These are phyloP conservation scores for Phialemoniopsis sp. DNA, from an alignment of 2,329 filamentous ascomycete species.

Conservation along the genomic window DNA sequence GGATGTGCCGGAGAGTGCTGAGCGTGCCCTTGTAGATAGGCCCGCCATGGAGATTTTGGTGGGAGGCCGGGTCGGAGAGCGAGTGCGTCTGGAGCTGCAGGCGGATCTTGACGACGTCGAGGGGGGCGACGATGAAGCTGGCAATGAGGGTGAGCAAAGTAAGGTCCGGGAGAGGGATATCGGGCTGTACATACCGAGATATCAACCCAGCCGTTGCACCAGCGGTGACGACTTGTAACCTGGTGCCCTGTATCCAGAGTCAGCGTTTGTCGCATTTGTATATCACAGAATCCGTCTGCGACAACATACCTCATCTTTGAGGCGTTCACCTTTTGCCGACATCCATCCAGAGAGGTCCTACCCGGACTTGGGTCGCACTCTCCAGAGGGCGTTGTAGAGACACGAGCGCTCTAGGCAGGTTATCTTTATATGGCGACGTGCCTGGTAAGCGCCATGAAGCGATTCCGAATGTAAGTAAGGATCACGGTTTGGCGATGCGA, in stretches of 20 bases:
- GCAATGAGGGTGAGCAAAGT: conserved; percentile 4
- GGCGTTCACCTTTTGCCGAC: conserved; percentile 37
- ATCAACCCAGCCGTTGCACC: conserved; percentile 74
- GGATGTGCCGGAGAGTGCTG: conserved; percentile 71
- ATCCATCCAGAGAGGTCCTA: conserved; percentile 28
- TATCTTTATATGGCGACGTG: too few relatives aligned
- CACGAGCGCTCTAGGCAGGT: neutral
- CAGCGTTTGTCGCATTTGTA: neutral
- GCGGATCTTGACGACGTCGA: conserved; percentile 97
- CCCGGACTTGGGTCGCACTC: neutral
- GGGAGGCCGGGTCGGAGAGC: conserved; percentile 66
- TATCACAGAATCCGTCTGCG: neutral
- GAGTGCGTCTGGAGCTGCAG: conserved; percentile 91
- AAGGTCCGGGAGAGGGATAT: conserved; percentile 3
- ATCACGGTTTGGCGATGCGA: too few relatives aligned
- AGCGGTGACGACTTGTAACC: conserved; percentile 50
- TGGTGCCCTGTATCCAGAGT: conserved; percentile 40
- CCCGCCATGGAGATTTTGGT: conserved; percentile 40
- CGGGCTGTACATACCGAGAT: conserved; percentile 61
- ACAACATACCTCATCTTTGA: conserved; percentile 53
- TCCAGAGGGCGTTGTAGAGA: too few relatives aligned
- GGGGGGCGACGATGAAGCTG: conserved; percentile 88
- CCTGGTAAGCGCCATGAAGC: too few relatives aligned
- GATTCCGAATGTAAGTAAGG: too few relatives aligned
- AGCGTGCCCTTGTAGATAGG: conserved; percentile 71